These are phyloP conservation scores for Coemansia sp. DNA, from an alignment of 192 early-diverging fungal species.

Conservation along the genomic window DNA sequence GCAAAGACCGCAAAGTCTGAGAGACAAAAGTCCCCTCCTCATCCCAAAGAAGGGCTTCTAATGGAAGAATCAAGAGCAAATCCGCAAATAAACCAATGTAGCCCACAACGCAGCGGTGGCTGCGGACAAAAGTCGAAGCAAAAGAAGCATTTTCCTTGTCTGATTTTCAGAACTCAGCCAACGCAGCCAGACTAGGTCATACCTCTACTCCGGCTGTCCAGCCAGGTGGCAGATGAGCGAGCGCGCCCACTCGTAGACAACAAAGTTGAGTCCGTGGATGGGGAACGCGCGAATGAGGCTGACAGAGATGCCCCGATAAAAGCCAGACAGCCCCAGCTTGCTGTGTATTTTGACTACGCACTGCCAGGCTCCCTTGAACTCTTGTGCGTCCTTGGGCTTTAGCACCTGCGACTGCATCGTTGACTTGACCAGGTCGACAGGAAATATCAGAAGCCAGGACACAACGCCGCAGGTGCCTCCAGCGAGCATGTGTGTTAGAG, in stretches of 20 bases:
- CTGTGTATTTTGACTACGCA: constrained; percentile 57
- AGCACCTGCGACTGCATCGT: constrained; percentile 74
- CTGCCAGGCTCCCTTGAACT: constrained; percentile 51
- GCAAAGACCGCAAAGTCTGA: not conserved
- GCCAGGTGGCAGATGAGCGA: constrained; percentile 39
- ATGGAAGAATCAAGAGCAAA: not conserved
- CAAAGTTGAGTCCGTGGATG: constrained; percentile 80
- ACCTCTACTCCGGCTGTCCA: constrained; percentile 19
- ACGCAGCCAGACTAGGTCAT: no score
- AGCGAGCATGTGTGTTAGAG: constrained; percentile 71
- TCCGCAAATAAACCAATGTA: no score
- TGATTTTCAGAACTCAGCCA: no score
- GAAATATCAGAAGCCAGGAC: constrained; percentile 78
- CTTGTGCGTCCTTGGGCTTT: constrained; percentile 41
- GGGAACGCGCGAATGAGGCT: constrained; percentile 77
- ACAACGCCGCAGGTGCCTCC: constrained; percentile 76
- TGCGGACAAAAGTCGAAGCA: no score
- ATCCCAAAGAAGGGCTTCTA: not conserved
- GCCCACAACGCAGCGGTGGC: no score
- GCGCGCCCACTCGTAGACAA: constrained; percentile 70
- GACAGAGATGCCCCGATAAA: constrained; percentile 74
- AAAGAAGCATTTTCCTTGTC: no score
- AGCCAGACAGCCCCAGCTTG: constrained; percentile 58
- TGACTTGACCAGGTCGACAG: constrained; percentile 75
- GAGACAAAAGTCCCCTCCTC: not conserved